Percentiles rank a stretch among this genome's conserved stretches.
Evolutionary conservation across 169 alveolate genomes (phyloP).

Genomic region (Plasmodium knowlesi): DNA sequence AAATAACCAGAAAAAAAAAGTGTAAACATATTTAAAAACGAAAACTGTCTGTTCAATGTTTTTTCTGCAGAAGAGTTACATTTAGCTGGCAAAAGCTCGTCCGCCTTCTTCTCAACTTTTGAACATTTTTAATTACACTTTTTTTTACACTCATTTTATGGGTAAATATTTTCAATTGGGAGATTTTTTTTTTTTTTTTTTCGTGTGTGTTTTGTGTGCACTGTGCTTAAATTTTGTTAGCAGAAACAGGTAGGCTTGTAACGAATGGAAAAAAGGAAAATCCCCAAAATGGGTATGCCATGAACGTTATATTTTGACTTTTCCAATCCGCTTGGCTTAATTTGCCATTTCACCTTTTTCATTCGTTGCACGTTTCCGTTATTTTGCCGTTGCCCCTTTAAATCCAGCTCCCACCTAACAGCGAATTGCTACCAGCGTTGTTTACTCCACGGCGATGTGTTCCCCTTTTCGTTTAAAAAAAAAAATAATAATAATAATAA

Average conservation of each 20-base stretch:
- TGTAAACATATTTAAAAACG: not conserved
- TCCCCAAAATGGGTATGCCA: not conserved
- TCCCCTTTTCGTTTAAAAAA: not conserved
- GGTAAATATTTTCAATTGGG: not conserved
- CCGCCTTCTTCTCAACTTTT: not conserved
- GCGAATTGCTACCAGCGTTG: not conserved
- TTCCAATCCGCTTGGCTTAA: not conserved
- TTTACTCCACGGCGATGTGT: not conserved
- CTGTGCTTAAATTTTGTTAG: not conserved
- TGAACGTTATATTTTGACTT: not conserved
- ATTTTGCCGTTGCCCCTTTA: not conserved
- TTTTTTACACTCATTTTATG: not conserved
- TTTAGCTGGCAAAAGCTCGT: not conserved
- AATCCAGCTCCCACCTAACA: not conserved
- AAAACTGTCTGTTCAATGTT: conserved; percentile 23
- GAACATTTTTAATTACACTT: not conserved
- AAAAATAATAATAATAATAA: too few species aligned
- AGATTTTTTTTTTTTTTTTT: not conserved
- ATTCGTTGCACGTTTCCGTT: not conserved
- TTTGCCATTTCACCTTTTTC: not conserved
- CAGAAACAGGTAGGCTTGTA: not conserved
- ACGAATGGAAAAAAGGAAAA: not conserved
- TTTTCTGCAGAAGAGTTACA: not conserved
- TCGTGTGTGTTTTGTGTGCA: conserved; percentile 21
- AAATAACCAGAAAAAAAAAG: not conserved